Evolutionary conservation across 345 rosid genomes (phyloP).

Genomic region (Gossypium longicalyx): DNA sequence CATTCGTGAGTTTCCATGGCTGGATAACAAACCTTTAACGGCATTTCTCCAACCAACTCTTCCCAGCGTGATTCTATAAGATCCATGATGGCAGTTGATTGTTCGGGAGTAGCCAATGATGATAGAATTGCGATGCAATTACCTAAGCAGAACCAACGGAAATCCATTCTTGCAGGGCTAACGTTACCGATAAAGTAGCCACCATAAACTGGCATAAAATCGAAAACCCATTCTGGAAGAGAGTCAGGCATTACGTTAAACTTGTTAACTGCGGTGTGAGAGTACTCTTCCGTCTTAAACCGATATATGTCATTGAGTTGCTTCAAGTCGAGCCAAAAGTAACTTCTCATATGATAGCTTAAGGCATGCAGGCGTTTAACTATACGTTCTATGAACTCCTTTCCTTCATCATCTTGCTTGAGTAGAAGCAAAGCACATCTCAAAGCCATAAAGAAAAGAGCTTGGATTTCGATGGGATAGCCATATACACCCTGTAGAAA

Average conservation of each 20-base stretch:
- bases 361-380: slow-evolving; percentile 88
- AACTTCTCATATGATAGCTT: slow-evolving; percentile 86
- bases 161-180: slow-evolving; percentile 95
- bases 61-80: slow-evolving; percentile 95
- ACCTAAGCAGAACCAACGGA: slow-evolving; percentile 95
- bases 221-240: slow-evolving; percentile 93
- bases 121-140: slow-evolving; percentile 90
- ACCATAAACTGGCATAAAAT: slow-evolving; percentile 80
- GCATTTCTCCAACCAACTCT: slow-evolving; percentile 97
- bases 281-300: slow-evolving; percentile 93
- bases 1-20: slow-evolving; percentile 94
- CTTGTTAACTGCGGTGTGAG: slow-evolving; percentile 94
- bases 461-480: slow-evolving; percentile 93
- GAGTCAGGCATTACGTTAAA: slow-evolving; percentile 96
- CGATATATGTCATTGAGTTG: slow-evolving; percentile 92
- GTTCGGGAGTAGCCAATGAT: slow-evolving; percentile 92
- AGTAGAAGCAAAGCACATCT: slow-evolving; percentile 79
- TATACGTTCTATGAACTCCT: slow-evolving; percentile 82
- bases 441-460: slow-evolving; percentile 90
- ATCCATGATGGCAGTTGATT: slow-evolving; percentile 89
- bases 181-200: slow-evolving; percentile 92
- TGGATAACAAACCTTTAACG: slow-evolving; percentile 83
- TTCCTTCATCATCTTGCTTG: slow-evolving; percentile 85
- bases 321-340: slow-evolving; percentile 91
- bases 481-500: slow-evolving; percentile 83